Evolutionary conservation across 2,329 filamentous ascomycete species (phyloP).

Genomic region (Fusarium sp.): DNA sequence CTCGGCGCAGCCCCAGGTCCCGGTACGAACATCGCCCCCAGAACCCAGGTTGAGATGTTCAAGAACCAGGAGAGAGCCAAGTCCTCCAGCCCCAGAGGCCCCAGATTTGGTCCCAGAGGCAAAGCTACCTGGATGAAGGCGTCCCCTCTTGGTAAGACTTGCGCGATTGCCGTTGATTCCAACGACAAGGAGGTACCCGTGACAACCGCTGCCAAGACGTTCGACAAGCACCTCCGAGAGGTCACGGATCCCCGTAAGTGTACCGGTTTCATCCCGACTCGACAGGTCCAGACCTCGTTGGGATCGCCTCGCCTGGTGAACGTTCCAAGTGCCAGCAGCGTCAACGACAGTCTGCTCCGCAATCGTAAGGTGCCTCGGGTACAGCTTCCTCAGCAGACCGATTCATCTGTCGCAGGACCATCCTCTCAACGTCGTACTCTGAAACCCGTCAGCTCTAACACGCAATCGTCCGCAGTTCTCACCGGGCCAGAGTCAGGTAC

Average conservation of each 20-base stretch:
- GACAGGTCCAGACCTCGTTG: slow-evolving; percentile 23
- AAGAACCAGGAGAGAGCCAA: slow-evolving; percentile 5
- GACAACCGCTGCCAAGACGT: neutral
- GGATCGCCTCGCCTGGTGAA: neutral
- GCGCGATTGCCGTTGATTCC: slow-evolving; percentile 9
- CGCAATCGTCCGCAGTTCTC: slow-evolving; percentile 10
- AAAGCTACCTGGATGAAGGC: slow-evolving; percentile 26
- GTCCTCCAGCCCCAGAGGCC: neutral
- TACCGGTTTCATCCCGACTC: slow-evolving; percentile 31
- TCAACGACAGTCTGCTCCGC: neutral
- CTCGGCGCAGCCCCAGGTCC: neutral
- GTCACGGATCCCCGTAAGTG: slow-evolving; percentile 14
- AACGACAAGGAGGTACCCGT: neutral
- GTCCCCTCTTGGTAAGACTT: slow-evolving; percentile 24
- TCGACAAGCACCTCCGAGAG: slow-evolving; percentile 23
- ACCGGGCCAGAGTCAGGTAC: slow-evolving; percentile 38
- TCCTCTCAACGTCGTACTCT: slow-evolving; percentile 16
- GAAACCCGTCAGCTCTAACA: slow-evolving; percentile 13
- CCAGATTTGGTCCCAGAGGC: slow-evolving; percentile 12
- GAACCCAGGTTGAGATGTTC: slow-evolving; percentile 11
- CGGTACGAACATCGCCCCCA: neutral
- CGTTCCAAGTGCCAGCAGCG: slow-evolving; percentile 1
- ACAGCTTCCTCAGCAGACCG: neutral
- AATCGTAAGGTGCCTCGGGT: neutral
- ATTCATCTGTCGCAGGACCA: slow-evolving; percentile 13